These are phyloP conservation scores for Wickerhamomyces sp. DNA, from an alignment of 1,139 yeast species.

Conservation along the genomic window DNA sequence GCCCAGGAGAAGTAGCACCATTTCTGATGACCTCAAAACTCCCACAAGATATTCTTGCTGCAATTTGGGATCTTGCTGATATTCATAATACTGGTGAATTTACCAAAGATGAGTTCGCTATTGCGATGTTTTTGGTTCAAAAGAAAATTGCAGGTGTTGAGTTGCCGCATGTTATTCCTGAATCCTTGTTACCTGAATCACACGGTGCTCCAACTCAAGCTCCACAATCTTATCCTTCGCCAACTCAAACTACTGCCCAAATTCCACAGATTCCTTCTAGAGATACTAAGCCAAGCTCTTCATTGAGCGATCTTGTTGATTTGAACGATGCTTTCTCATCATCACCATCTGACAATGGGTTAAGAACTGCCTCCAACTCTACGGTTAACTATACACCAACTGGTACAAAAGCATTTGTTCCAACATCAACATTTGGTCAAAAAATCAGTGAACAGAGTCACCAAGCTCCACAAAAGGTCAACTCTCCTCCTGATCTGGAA, in stretches of 20 bases:
- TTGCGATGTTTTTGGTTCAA: slow-evolving; percentile 91
- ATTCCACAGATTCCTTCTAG: slow-evolving; percentile 29
- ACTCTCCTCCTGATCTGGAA: slow-evolving; percentile 10
- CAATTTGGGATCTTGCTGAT: slow-evolving; percentile 93
- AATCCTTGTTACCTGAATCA: slow-evolving; percentile 34
- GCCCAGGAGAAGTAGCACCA: slow-evolving; percentile 79
- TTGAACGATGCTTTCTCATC: slow-evolving; percentile 43
- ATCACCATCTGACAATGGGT: slow-evolving; percentile 28
- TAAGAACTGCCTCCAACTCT: slow-evolving; percentile 28
- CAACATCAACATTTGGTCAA: slow-evolving; percentile 60
- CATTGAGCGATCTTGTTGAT: slow-evolving; percentile 65
- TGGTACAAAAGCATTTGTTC: slow-evolving; percentile 32
- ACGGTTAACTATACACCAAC: slow-evolving; percentile 23
- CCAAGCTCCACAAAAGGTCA: slow-evolving; percentile 14
- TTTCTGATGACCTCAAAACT: slow-evolving; percentile 86
- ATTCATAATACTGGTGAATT: slow-evolving; percentile 83
- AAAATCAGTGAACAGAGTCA: slow-evolving; percentile 38
- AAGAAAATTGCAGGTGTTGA: slow-evolving; percentile 72
- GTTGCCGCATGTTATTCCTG: slow-evolving; percentile 68
- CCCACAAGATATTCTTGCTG: slow-evolving; percentile 78
- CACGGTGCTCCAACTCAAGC: slow-evolving; percentile 15
- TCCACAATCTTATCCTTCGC: slow-evolving; percentile 3
- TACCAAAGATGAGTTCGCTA: slow-evolving; percentile 76
- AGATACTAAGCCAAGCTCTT: slow-evolving; percentile 39
- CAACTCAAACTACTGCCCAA: slow-evolving; percentile 8